phyloP scores from a whole-genome alignment of 495 filamentous ascomycete genomes.

The Pseudevernia furfuracea region DNA sequence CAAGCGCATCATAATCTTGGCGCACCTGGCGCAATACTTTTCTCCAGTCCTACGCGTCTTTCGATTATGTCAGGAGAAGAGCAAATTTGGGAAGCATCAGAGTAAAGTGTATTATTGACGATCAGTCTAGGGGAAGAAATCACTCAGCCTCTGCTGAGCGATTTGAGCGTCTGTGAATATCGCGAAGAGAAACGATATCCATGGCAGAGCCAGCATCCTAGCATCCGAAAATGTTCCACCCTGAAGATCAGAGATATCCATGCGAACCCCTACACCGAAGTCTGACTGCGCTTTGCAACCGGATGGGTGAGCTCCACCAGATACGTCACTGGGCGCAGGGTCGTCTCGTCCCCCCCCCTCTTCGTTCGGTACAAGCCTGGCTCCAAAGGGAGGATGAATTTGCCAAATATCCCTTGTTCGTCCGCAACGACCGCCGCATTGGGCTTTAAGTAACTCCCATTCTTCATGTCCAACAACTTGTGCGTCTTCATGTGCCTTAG shows the following conservation, averaged over 20 bases:
- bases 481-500: too few species aligned
- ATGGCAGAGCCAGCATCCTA: too few species aligned
- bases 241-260: not conserved
- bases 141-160: not conserved
- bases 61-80: not conserved
- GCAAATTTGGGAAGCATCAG: not conserved
- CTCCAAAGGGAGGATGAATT: constrained; percentile 1
- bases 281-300: constrained; percentile 9
- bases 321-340: not conserved
- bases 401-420: constrained; percentile 7
- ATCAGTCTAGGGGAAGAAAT: not conserved
- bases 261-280: not conserved
- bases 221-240: too few species aligned
- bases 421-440: constrained; percentile 5
- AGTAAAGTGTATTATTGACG: not conserved
- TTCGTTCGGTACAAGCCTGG: constrained; percentile 12
- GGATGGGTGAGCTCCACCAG: constrained; percentile 14
- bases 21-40: too few species aligned
- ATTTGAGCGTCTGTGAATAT: not conserved
- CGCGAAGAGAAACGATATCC: too few species aligned
- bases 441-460: constrained; percentile 9
- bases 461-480: constrained; percentile 12
- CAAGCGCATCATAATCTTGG: not conserved
- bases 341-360: not conserved
- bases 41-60: not conserved